A percentile compares a stretch with the other conserved stretches of the same genome.
Conservation (phyloP, 805 yeast species). For the Saccharomyces kudriavzevii region DNA sequence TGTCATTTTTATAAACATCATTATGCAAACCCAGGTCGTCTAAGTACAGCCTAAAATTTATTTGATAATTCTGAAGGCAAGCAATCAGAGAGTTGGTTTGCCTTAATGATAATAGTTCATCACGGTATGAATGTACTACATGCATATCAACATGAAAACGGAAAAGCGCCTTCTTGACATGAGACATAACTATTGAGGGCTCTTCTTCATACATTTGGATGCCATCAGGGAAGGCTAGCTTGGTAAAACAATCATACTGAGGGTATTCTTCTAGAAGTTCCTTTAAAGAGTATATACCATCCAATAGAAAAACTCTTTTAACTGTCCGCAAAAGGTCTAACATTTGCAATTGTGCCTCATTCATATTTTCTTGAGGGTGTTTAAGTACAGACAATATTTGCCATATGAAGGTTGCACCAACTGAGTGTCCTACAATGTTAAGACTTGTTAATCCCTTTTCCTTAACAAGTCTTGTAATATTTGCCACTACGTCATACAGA, state of each 20-base stretch:
- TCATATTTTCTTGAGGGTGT: background rate
- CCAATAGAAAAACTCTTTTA: slow-evolving; percentile 38
- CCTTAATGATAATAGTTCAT: slow-evolving; percentile 50
- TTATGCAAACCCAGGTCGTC: slow-evolving; percentile 56
- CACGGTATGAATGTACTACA: slow-evolving; percentile 54
- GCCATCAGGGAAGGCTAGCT: slow-evolving; percentile 43
- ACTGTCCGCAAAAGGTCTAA: slow-evolving; percentile 6
- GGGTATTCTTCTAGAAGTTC: slow-evolving; percentile 55
- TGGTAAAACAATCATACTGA: slow-evolving; percentile 45
- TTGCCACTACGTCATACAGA: slow-evolving; percentile 44
- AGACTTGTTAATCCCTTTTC: slow-evolving; percentile 23
- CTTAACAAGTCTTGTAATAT: slow-evolving; percentile 27
- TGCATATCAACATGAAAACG: slow-evolving; percentile 17
- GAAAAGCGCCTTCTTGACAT: background rate
- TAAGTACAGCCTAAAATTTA: slow-evolving; percentile 16
- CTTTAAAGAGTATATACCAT: slow-evolving; percentile 59
- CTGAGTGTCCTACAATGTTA: slow-evolving; percentile 64
- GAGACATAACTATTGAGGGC: background rate
- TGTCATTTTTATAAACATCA: slow-evolving; percentile 44
- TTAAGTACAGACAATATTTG: slow-evolving; percentile 35
- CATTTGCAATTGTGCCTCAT: background rate
- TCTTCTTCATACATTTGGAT: background rate
- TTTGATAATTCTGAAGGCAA: slow-evolving; percentile 25
- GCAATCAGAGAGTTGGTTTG: slow-evolving; percentile 40
- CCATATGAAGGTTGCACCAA: slow-evolving; percentile 61